phyloP scores from a whole-genome alignment of 495 filamentous ascomycete species.

The Chlorociboria aeruginascens region DNA sequence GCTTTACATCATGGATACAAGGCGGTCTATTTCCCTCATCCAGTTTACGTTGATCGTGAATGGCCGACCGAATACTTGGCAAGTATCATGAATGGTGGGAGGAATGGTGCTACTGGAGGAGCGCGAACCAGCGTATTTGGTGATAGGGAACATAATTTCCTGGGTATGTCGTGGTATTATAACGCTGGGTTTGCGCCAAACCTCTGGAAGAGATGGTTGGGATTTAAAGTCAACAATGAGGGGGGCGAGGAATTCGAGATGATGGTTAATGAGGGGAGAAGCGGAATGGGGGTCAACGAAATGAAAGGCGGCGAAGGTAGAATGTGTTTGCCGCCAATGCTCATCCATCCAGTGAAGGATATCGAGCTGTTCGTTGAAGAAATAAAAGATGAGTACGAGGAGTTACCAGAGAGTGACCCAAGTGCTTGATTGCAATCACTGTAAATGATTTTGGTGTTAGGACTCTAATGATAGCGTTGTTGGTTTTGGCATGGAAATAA shows the following conservation, averaged over 20 bases:
- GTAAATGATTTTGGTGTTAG: background rate
- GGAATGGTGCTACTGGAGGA: constrained; percentile 65
- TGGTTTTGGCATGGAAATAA: background rate
- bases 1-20: constrained; percentile 92
- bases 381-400: constrained; percentile 21
- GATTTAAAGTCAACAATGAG: constrained; percentile 70
- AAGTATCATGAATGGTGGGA: constrained; percentile 71
- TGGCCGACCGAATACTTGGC: constrained; percentile 80
- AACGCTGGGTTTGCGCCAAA: constrained; percentile 75
- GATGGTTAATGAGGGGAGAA: constrained; percentile 42
- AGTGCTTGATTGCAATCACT: background rate
- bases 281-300: constrained; percentile 28
- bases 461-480: background rate
- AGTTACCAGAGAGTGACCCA: constrained; percentile 18
- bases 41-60: constrained; percentile 76
- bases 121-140: constrained; percentile 66
- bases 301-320: constrained; percentile 56
- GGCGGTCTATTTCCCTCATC: constrained; percentile 87
- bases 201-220: constrained; percentile 80
- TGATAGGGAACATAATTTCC: constrained; percentile 81
- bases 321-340: constrained; percentile 88
- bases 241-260: constrained; percentile 77
- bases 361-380: constrained; percentile 65
- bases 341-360: constrained; percentile 87
- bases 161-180: constrained; percentile 82